Evolutionary conservation across 495 filamentous ascomycete species (phyloP).

Genomic region (Neurospora sp.): DNA sequence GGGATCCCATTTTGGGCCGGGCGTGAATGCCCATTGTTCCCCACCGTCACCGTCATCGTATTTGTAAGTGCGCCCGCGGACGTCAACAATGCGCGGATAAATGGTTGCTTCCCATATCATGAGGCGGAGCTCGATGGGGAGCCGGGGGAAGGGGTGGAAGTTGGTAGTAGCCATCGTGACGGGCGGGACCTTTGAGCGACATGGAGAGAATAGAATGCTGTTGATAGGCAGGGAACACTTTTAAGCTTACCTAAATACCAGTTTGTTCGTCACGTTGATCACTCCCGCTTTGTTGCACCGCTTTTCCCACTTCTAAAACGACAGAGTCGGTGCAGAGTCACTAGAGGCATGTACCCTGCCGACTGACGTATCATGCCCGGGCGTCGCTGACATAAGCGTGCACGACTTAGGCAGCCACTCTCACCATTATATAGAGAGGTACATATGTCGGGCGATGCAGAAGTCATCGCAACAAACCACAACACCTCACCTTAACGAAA

Average conservation of each 20-base stretch:
- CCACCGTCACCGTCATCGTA: too few relatives aligned
- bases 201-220: neutral
- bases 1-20: too few relatives aligned
- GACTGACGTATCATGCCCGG: neutral
- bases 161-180: neutral
- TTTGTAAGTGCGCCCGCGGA: neutral
- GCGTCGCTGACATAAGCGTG: neutral
- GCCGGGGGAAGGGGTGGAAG: conserved; percentile 20
- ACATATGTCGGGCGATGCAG: too few relatives aligned
- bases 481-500: neutral
- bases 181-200: neutral
- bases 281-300: neutral
- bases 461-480: neutral
- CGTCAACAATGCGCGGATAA: neutral
- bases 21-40: too few relatives aligned
- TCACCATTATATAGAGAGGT: too few relatives aligned
- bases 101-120: conserved; percentile 19
- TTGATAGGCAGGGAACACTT: neutral
- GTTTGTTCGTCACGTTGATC: neutral
- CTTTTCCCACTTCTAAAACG: neutral
- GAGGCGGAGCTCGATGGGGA: conserved; percentile 29
- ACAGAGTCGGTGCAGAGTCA: neutral
- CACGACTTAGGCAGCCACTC: neutral
- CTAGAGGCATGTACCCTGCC: too few relatives aligned
- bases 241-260: neutral